A percentile compares a stretch with the other conserved stretches of the same genome.
Conservation (phyloP, 2,329 filamentous ascomycete species). For the Chaetomium sp. region DNA sequence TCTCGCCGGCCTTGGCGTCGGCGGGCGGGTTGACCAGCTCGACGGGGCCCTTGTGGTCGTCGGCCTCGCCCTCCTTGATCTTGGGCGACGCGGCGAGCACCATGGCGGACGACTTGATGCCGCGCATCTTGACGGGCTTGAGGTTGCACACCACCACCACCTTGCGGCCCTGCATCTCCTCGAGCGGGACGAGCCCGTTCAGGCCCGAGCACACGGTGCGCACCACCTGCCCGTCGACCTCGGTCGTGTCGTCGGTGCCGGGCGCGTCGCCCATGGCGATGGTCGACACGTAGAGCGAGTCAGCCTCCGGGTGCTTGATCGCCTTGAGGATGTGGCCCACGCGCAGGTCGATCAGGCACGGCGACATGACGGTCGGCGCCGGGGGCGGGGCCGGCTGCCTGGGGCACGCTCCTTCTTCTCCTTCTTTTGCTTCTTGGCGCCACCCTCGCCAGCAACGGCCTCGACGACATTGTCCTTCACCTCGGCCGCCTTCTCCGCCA, state of each 20-base stretch:
- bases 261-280: conserved; percentile 90
- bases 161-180: conserved; percentile 96
- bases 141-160: conserved; percentile 96
- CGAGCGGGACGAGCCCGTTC: conserved; percentile 87
- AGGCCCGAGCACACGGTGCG: conserved; percentile 96
- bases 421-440: conserved; percentile 81
- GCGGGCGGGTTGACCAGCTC: conserved; percentile 86
- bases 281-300: conserved; percentile 92
- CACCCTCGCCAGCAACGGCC: conserved; percentile 40
- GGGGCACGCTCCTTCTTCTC: conserved; percentile 87
- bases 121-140: conserved; percentile 99
- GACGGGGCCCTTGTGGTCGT: conserved; percentile 85
- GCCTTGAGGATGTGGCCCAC: conserved; percentile 98
- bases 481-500: conserved; percentile 52
- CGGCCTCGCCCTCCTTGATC: conserved; percentile 76
- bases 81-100: conserved; percentile 92
- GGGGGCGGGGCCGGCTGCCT: conserved; percentile 70
- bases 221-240: conserved; percentile 88
- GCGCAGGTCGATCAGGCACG: conserved; percentile 86
- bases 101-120: conserved; percentile 78
- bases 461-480: conserved; percentile 54
- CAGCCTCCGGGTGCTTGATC: conserved; percentile 92
- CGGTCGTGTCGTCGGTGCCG: conserved; percentile 83
- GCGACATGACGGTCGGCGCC: conserved; percentile 78
- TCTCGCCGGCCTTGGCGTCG: conserved; percentile 77